phyloP scores from a whole-genome alignment of 2,329 filamentous ascomycete genomes.

The Penicillium sp. region DNA sequence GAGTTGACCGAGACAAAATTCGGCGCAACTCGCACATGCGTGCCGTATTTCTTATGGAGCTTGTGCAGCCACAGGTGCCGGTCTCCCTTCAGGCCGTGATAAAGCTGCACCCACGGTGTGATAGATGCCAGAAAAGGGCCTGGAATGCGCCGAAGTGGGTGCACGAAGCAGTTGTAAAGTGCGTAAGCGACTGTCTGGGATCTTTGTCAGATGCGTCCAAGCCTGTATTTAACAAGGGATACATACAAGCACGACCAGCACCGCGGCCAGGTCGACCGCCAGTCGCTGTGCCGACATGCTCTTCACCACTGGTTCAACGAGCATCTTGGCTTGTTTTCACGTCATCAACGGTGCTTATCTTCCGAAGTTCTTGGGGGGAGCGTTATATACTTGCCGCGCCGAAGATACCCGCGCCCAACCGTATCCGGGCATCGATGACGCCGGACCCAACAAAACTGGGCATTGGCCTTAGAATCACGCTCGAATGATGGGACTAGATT shows the following conservation, averaged over 20 bases:
- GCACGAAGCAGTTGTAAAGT: constrained; percentile 37
- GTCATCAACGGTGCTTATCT: constrained; percentile 1
- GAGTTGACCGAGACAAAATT: constrained; percentile 77
- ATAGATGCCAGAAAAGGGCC: constrained; percentile 33
- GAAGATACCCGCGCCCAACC: constrained; percentile 27
- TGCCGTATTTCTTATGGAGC: constrained; percentile 69
- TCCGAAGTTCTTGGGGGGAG: not conserved
- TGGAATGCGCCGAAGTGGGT: constrained; percentile 33
- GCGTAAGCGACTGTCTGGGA: constrained; percentile 28
- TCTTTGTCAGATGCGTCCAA: not conserved
- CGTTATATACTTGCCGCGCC: constrained; percentile 22
- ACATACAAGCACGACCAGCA: constrained; percentile 23
- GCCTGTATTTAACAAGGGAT: not conserved
- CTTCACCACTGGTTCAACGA: constrained; percentile 22
- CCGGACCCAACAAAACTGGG: not conserved
- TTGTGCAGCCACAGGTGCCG: constrained; percentile 71
- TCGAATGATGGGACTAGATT: not conserved
- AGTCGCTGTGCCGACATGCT: constrained; percentile 17
- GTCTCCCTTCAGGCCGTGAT: constrained; percentile 72
- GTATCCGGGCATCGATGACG: constrained; percentile 15
- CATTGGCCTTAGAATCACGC: not conserved
- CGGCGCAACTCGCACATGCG: constrained; percentile 71
- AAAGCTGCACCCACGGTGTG: constrained; percentile 59
- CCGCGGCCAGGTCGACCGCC: constrained; percentile 14
- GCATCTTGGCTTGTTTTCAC: constrained; percentile 18